These are phyloP conservation scores for Jamesozyma lodderae DNA, from an alignment of 805 yeast species.

Conservation along the genomic window DNA sequence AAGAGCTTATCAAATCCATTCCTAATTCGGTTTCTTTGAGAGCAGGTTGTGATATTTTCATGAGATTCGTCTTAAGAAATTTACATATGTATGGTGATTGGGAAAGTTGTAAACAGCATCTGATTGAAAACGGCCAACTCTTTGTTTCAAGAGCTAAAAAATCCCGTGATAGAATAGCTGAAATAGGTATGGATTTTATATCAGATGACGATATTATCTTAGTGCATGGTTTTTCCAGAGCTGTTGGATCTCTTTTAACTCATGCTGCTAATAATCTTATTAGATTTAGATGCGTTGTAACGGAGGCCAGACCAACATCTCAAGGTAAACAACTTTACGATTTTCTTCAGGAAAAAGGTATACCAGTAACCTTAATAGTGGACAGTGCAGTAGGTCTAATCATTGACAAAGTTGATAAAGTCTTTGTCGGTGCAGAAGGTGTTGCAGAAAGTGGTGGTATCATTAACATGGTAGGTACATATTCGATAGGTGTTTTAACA, in stretches of 20 bases:
- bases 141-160: slow-evolving; percentile 88
- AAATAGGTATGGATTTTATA: slow-evolving; percentile 78
- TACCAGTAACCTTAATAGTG: slow-evolving; percentile 80
- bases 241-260: slow-evolving; percentile 65
- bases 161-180: slow-evolving; percentile 79
- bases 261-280: slow-evolving; percentile 71
- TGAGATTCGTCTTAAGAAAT: slow-evolving; percentile 85
- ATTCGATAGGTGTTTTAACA: slow-evolving; percentile 89
- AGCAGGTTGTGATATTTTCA: slow-evolving; percentile 96
- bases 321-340: slow-evolving; percentile 69
- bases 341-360: slow-evolving; percentile 55
- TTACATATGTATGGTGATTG: slow-evolving; percentile 80
- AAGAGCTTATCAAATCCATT: slow-evolving; percentile 64
- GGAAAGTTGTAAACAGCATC: slow-evolving; percentile 82
- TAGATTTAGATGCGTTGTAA: slow-evolving; percentile 82
- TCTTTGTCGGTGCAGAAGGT: slow-evolving; percentile 97
- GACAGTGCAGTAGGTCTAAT: slow-evolving; percentile 93
- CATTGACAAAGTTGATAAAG: slow-evolving; percentile 83
- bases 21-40: slow-evolving; percentile 86
- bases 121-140: slow-evolving; percentile 88
- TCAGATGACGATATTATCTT: slow-evolving; percentile 86
- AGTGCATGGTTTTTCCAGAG: slow-evolving; percentile 88
- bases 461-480: slow-evolving; percentile 89
- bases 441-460: slow-evolving; percentile 98
- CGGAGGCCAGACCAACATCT: slow-evolving; percentile 84